Evolutionary conservation across 2,329 filamentous ascomycete species (phyloP).

Genomic region (Ilyonectria robusta): DNA sequence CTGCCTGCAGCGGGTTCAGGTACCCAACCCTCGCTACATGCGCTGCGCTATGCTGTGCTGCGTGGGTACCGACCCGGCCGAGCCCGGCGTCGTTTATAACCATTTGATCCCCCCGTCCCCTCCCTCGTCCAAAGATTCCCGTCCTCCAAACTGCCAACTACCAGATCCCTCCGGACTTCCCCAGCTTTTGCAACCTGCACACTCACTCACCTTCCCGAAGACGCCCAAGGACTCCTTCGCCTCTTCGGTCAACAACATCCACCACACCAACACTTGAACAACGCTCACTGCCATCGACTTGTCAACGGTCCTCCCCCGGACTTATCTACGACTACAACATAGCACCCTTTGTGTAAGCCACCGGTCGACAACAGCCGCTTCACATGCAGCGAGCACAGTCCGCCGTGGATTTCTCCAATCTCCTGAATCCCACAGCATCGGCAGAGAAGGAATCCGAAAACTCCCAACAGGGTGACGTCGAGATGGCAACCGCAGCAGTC

Average conservation of each 20-base stretch:
- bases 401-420: slow-evolving; percentile 81
- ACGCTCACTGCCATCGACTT: slow-evolving; percentile 28
- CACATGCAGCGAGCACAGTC: slow-evolving; percentile 84
- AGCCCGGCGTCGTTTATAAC: slow-evolving; percentile 53
- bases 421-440: slow-evolving; percentile 72
- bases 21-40: slow-evolving; percentile 40
- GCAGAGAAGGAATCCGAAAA: slow-evolving; percentile 44
- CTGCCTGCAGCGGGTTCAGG: slow-evolving; percentile 46
- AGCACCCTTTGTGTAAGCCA: slow-evolving; percentile 33
- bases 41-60: slow-evolving; percentile 40
- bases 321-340: slow-evolving; percentile 28
- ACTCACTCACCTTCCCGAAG: slow-evolving; percentile 14
- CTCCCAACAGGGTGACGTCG: slow-evolving; percentile 53
- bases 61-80: slow-evolving; percentile 50
- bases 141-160: slow-evolving; percentile 42
- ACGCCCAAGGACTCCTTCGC: slow-evolving; percentile 17
- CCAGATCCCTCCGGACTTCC: slow-evolving; percentile 45
- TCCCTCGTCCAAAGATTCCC: slow-evolving; percentile 45
- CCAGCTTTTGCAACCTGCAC: slow-evolving; percentile 33
- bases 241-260: slow-evolving; percentile 13
- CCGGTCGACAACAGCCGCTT: slow-evolving; percentile 53
- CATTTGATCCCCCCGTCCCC: slow-evolving; percentile 48
- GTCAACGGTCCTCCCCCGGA: slow-evolving; percentile 25
- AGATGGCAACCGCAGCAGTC: slow-evolving; percentile 67
- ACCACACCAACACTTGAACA: neutral